phyloP scores from a whole-genome alignment of 1,284 basidiomycete genomes.

The Sanghuangporus weigelae region DNA sequence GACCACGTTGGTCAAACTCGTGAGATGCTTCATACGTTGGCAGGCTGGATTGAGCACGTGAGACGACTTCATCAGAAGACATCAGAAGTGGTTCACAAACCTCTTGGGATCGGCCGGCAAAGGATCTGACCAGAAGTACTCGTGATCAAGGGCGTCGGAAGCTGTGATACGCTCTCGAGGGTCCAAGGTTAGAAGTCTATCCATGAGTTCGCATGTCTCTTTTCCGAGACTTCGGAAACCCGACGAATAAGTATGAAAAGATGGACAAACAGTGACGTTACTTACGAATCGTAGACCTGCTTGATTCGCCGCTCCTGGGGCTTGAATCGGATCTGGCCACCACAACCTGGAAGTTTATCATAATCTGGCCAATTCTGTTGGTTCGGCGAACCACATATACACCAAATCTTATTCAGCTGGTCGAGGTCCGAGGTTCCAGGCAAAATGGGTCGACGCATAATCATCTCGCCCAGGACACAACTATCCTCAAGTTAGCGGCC shows the following conservation, averaged over 20 bases:
- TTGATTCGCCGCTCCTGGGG: constrained; percentile 45
- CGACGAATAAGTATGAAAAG: neutral
- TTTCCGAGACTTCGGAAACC: constrained; percentile 41
- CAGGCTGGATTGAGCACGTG: constrained; percentile 39
- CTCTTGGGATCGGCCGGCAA: constrained; percentile 78
- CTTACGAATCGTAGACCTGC: constrained; percentile 54
- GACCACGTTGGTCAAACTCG: constrained; percentile 77
- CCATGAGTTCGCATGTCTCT: constrained; percentile 87
- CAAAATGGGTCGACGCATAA: constrained; percentile 81
- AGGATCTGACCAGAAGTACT: constrained; percentile 91
- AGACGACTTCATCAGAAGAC: neutral
- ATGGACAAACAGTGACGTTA: constrained; percentile 18
- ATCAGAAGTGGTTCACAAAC: constrained; percentile 37
- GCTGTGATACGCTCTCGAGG: constrained; percentile 92
- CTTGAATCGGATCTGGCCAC: constrained; percentile 63
- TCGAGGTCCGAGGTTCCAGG: constrained; percentile 86
- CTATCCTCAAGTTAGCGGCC: constrained; percentile 31
- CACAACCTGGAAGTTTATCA: constrained; percentile 73
- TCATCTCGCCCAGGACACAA: constrained; percentile 97
- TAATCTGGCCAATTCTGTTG: constrained; percentile 82
- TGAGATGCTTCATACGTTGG: constrained; percentile 78
- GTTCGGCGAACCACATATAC: constrained; percentile 84
- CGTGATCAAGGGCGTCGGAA: constrained; percentile 78
- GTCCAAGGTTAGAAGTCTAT: constrained; percentile 88
- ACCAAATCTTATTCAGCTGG: constrained; percentile 87